phyloP scores from a whole-genome alignment of 805 yeast species.

The Suhomyces vadensis region DNA sequence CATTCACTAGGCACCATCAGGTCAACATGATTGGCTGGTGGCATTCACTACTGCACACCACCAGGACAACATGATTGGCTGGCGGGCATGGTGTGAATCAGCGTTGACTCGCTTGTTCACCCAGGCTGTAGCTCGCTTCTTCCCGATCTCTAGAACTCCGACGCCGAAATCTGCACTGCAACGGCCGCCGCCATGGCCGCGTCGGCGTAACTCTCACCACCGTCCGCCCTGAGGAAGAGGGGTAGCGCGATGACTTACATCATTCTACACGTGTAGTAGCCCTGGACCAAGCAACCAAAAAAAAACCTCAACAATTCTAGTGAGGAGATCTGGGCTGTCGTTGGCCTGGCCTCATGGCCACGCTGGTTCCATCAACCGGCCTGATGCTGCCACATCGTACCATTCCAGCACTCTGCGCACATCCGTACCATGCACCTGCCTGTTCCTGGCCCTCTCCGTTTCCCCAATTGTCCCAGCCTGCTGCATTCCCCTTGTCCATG shows the following conservation, averaged over 20 bases:
- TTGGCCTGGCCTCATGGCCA: neutral
- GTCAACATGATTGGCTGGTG: too few species aligned
- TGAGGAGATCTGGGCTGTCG: neutral
- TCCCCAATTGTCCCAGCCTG: neutral
- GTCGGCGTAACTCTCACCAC: neutral
- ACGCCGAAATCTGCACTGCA: slow-evolving; percentile 2
- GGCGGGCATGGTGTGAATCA: too few species aligned
- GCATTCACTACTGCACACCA: too few species aligned
- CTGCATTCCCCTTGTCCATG: neutral
- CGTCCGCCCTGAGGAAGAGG: slow-evolving; percentile 3
- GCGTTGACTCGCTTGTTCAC: too few species aligned
- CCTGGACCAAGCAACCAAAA: neutral
- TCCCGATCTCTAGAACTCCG: too few species aligned
- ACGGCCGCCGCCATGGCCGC: neutral
- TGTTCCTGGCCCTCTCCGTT: neutral
- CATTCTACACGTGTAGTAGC: neutral
- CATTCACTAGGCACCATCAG: too few species aligned
- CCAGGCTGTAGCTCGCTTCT: too few species aligned
- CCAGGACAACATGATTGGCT: too few species aligned
- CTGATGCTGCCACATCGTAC: too few species aligned
- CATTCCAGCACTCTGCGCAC: too few species aligned
- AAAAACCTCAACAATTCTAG: neutral
- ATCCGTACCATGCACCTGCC: too few species aligned
- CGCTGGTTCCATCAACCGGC: too few species aligned
- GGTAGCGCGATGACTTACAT: slow-evolving; percentile 3